Conservation (phyloP, 2,329 filamentous ascomycete genomes). For the Fusarium sp. region DNA sequence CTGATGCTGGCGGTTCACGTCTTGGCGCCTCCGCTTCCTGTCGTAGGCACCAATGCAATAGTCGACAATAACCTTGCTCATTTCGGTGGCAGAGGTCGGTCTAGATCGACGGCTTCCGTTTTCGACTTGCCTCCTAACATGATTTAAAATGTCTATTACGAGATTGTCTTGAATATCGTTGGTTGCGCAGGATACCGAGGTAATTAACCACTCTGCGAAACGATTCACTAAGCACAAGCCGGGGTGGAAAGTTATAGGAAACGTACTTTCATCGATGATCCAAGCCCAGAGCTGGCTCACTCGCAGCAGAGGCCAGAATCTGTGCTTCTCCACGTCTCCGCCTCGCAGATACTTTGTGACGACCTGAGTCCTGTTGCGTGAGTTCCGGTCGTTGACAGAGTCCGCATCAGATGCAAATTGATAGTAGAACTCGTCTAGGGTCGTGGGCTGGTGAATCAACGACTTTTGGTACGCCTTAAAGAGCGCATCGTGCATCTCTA, state of each 20-base stretch:
- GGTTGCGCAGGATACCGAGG: not conserved
- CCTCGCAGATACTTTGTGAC: not conserved
- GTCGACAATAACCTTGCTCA: conserved; percentile 27
- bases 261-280: no score
- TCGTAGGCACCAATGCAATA: conserved; percentile 26
- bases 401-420: conserved; percentile 9
- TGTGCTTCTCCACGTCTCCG: not conserved
- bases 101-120: not conserved
- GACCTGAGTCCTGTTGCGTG: conserved; percentile 25
- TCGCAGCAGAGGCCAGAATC: conserved; percentile 11
- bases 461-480: not conserved
- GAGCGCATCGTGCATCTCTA: rapidly evolving
- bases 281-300: conserved; percentile 38
- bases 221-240: no score
- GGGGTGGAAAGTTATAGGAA: no score
- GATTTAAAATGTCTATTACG: not conserved
- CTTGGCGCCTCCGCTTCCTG: not conserved
- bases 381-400: not conserved
- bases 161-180: not conserved
- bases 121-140: not conserved
- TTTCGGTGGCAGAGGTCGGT: conserved; percentile 6
- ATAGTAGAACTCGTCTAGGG: conserved; percentile 35
- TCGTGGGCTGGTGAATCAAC: conserved; percentile 21
- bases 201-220: conserved; percentile 10
- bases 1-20: not conserved